Evolutionary conservation across 345 rosid species (phyloP).

Genomic region (Gossypium arboreum): DNA sequence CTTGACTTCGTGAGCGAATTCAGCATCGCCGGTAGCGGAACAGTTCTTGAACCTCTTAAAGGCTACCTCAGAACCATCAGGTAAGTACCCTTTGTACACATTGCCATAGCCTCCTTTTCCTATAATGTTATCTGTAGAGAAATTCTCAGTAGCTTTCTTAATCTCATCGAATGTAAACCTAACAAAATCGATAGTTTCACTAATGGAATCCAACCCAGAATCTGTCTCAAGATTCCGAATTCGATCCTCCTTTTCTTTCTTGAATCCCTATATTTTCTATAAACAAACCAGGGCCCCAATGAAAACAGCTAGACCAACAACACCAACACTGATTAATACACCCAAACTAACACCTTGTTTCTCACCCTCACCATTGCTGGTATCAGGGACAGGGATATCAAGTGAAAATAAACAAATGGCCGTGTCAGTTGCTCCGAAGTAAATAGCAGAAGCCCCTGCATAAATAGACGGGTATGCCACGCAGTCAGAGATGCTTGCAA

Average conservation of each 20-base stretch:
- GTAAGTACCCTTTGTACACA: conserved; percentile 61
- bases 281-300: conserved; percentile 37
- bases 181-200: conserved; percentile 60
- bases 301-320: conserved; percentile 31
- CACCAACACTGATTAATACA: conserved; percentile 23
- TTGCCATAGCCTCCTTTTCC: conserved; percentile 91
- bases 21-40: conserved; percentile 62
- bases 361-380: conserved; percentile 20
- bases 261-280: conserved; percentile 26
- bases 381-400: conserved; percentile 14
- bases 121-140: conserved; percentile 61
- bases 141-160: conserved; percentile 63
- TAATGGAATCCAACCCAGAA: conserved; percentile 46
- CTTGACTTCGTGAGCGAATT: conserved; percentile 75
- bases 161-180: conserved; percentile 68
- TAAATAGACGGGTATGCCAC: conserved; percentile 53
- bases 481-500: conserved; percentile 72
- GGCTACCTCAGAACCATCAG: conserved; percentile 71
- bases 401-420: conserved; percentile 63
- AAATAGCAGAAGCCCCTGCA: conserved; percentile 58
- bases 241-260: conserved; percentile 24
- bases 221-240: conserved; percentile 28
- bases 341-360: conserved; percentile 30
- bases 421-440: conserved; percentile 65
- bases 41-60: conserved; percentile 87